These are phyloP conservation scores for Chloromonas sp. DNA, from an alignment of 163 green algal genomes.

Conservation along the genomic window DNA sequence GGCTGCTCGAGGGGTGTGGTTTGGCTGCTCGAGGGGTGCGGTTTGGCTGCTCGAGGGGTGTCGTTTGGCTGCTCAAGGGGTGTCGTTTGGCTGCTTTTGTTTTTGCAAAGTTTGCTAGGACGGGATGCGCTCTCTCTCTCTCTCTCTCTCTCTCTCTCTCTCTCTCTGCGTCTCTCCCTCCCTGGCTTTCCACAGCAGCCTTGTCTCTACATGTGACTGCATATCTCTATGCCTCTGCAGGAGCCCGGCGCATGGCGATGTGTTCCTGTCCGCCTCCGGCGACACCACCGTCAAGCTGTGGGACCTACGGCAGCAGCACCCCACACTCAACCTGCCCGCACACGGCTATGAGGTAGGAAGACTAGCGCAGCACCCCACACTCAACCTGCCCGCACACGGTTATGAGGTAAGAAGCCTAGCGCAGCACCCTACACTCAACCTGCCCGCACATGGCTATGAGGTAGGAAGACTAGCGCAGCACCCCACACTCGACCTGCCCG, in stretches of 20 bases:
- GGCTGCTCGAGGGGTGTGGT: too few species aligned
- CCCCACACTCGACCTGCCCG: constrained; percentile 72
- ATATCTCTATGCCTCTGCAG: constrained; percentile 24
- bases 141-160: too few species aligned
- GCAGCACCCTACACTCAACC: constrained; percentile 61
- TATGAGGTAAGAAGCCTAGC: constrained; percentile 46
- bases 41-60: too few species aligned
- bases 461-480: constrained; percentile 27
- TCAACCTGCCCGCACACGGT: constrained; percentile 77
- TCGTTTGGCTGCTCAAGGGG: too few species aligned
- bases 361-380: constrained; percentile 41
- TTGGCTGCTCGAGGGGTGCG: too few species aligned
- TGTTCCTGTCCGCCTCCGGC: constrained; percentile 88
- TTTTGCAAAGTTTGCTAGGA: too few species aligned
- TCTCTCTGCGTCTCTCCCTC: too few species aligned
- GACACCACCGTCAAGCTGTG: constrained; percentile 88
- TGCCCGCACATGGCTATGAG: constrained; percentile 77
- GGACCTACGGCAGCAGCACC: constrained; percentile 70
- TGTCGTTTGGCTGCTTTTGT: too few species aligned
- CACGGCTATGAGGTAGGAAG: constrained; percentile 65
- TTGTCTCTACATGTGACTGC: background rate
- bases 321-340: constrained; percentile 74
- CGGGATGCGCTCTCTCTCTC: too few species aligned
- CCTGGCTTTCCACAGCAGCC: background rate
- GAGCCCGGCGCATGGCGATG: constrained; percentile 79